Percentiles rank a stretch among this genome's conserved stretches.
These are phyloP conservation scores for Globisporangium alternatum DNA, from an alignment of 352 stramenopile species.

Conservation along the genomic window DNA sequence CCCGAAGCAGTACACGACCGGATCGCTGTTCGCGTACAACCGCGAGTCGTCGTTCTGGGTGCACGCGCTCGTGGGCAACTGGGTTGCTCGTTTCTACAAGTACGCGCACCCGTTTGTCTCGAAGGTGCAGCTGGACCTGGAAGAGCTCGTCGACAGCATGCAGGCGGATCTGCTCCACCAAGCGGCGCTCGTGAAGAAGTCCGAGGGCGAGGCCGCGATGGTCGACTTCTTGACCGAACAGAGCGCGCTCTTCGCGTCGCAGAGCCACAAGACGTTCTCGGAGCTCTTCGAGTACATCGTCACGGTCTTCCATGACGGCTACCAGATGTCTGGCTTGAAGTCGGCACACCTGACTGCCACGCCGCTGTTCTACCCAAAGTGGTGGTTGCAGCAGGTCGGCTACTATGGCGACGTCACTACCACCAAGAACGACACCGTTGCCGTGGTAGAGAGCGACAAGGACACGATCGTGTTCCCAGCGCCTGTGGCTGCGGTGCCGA, in stretches of 20 bases:
- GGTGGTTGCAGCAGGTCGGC: conserved; percentile 77
- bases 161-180: conserved; percentile 35
- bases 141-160: conserved; percentile 39
- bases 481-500: background rate
- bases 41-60: conserved; percentile 71
- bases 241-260: conserved; percentile 44
- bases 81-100: conserved; percentile 73
- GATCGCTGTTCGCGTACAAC: conserved; percentile 69
- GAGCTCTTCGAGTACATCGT: conserved; percentile 70
- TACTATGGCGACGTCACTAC: conserved; percentile 51
- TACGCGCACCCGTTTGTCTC: conserved; percentile 58
- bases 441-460: background rate
- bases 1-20: conserved; percentile 43
- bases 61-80: conserved; percentile 84
- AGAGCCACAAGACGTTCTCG: conserved; percentile 47
- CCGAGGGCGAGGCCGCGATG: conserved; percentile 42
- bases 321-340: conserved; percentile 60
- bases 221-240: conserved; percentile 56
- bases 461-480: conserved; percentile 10
- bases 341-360: conserved; percentile 35
- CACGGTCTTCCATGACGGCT: conserved; percentile 83
- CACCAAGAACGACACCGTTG: conserved; percentile 8
- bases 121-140: conserved; percentile 52
- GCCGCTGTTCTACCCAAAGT: conserved; percentile 81
- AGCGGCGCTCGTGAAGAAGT: conserved; percentile 33